Percentiles rank a stretch among this genome's conserved stretches.
These are phyloP conservation scores for Mucor circinelloides DNA, from an alignment of 371 early-diverging fungal species.

Conservation along the genomic window DNA sequence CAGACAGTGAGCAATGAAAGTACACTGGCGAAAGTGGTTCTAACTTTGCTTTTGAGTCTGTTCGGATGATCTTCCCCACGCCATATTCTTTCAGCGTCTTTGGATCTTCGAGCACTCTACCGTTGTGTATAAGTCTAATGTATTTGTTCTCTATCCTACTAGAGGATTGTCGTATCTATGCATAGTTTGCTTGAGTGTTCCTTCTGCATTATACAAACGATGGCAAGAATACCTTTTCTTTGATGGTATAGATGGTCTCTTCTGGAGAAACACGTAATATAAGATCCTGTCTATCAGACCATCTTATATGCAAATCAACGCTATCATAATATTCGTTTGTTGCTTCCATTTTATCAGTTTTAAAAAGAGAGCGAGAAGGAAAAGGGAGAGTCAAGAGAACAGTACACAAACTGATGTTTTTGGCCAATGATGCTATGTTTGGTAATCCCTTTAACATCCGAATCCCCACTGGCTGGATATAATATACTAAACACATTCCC, in stretches of 20 bases:
- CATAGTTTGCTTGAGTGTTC: background rate
- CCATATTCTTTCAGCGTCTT: constrained; percentile 32
- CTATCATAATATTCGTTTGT: constrained; percentile 36
- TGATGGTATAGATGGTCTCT: constrained; percentile 47
- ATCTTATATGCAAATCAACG: constrained; percentile 48
- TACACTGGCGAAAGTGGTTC: constrained; percentile 41
- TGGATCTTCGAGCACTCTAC: constrained; percentile 49
- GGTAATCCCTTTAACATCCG: background rate
- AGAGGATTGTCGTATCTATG: constrained; percentile 26
- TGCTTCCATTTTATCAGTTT: constrained; percentile 9
- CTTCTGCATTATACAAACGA: background rate
- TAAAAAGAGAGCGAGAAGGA: background rate
- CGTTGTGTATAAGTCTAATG: constrained; percentile 59
- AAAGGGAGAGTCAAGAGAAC: background rate
- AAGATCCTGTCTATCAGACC: constrained; percentile 48
- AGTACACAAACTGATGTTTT: background rate
- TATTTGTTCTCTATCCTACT: constrained; percentile 40
- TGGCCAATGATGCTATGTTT: background rate
- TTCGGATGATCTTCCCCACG: constrained; percentile 33
- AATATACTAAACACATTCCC: constrained; percentile 1
- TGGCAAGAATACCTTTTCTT: constrained; percentile 48
- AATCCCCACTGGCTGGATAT: background rate
- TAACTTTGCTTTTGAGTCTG: constrained; percentile 34
- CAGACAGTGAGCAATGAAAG: constrained; percentile 52
- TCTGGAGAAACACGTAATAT: constrained; percentile 33